Conservation (phyloP, 2,329 filamentous ascomycete species). For the Venturia oleaginea region DNA sequence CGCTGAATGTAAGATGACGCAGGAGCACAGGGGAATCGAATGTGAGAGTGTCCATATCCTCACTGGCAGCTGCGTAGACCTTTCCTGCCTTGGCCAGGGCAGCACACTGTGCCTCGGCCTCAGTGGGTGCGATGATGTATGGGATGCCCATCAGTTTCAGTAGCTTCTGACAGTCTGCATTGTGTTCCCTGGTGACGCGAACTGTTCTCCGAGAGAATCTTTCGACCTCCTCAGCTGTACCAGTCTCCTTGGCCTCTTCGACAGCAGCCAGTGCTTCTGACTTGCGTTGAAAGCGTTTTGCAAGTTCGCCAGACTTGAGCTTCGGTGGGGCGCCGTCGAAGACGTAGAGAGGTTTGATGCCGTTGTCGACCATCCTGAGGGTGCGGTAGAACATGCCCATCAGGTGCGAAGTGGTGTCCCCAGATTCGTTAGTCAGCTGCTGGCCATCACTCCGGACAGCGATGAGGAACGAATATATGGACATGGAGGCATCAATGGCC, state of each 20-base stretch:
- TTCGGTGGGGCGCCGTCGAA: slow-evolving; percentile 96
- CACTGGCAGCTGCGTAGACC: slow-evolving; percentile 91
- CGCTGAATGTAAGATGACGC: slow-evolving; percentile 89
- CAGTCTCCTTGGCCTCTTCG: slow-evolving; percentile 94
- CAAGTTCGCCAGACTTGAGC: slow-evolving; percentile 92
- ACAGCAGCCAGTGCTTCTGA: slow-evolving; percentile 81
- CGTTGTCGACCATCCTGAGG: slow-evolving; percentile 94
- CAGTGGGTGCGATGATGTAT: slow-evolving; percentile 88
- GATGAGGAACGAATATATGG: slow-evolving; percentile 97
- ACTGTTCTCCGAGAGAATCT: slow-evolving; percentile 94
- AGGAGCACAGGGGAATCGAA: slow-evolving; percentile 88
- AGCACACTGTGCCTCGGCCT: slow-evolving; percentile 95
- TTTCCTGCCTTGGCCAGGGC: slow-evolving; percentile 82
- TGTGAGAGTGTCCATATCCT: slow-evolving; percentile 98
- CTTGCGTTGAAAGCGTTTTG: slow-evolving; percentile 92
- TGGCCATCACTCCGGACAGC: slow-evolving; percentile 95
- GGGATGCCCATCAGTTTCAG: slow-evolving; percentile 94
- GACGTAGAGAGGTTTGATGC: slow-evolving; percentile 96
- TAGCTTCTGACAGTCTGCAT: slow-evolving; percentile 83
- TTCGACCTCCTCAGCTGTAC: slow-evolving; percentile 94
- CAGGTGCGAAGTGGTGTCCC: slow-evolving; percentile 93
- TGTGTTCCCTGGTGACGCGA: slow-evolving; percentile 91
- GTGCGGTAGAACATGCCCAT: slow-evolving; percentile 99
- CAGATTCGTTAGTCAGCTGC: slow-evolving; percentile 88
- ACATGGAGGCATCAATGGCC: slow-evolving; percentile 91